A percentile compares a stretch with the other conserved stretches of the same genome.
Evolutionary conservation across 2,329 filamentous ascomycete species (phyloP).

Genomic region (Phialocephala subalpina): DNA sequence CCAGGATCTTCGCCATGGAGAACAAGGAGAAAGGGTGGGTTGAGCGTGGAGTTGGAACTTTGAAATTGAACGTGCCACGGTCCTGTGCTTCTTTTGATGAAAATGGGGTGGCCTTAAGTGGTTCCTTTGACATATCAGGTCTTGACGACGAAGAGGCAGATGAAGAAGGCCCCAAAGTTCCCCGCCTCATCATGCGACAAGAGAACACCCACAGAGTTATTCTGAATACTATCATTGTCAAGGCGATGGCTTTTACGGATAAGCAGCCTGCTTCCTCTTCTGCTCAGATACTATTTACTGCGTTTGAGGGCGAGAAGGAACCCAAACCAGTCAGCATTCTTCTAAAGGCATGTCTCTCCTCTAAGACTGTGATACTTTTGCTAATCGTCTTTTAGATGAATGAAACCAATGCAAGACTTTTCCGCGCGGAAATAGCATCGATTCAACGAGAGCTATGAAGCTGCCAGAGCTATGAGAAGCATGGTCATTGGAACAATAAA

Average conservation of each 20-base stretch:
- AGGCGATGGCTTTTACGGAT: conserved; percentile 81
- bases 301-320: conserved; percentile 64
- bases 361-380: conserved; percentile 16
- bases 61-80: conserved; percentile 82
- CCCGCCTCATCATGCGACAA: conserved; percentile 88
- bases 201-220: conserved; percentile 89
- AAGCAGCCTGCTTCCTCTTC: conserved; percentile 63
- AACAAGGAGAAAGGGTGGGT: conserved; percentile 74
- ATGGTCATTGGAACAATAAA: background rate
- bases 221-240: conserved; percentile 83
- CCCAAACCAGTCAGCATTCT: conserved; percentile 65
- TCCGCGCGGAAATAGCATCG: conserved; percentile 44
- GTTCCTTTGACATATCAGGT: conserved; percentile 64
- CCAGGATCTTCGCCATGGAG: conserved; percentile 77
- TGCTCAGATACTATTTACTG: conserved; percentile 70
- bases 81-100: conserved; percentile 64
- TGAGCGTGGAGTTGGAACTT: conserved; percentile 83
- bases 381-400: conserved; percentile 41
- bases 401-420: conserved; percentile 43
- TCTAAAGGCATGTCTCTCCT: conserved; percentile 59
- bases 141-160: conserved; percentile 50
- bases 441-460: conserved; percentile 43
- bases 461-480: background rate
- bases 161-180: conserved; percentile 50
- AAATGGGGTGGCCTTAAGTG: conserved; percentile 55